phyloP scores from a whole-genome alignment of 768 basidiomycete species.

The Trametes punicea region DNA sequence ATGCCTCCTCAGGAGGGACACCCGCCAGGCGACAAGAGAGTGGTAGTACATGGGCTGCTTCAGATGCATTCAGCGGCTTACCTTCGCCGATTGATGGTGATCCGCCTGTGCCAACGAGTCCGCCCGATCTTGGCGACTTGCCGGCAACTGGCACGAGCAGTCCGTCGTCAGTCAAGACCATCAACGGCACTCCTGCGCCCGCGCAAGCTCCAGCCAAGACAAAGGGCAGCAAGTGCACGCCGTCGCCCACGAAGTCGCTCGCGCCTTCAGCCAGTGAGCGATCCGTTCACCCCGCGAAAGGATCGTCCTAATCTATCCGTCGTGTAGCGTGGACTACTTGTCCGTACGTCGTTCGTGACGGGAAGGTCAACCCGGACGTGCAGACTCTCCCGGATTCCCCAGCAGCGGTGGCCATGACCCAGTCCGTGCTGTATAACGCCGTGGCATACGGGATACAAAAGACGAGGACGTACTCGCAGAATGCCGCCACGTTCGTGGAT shows the following conservation, averaged over 20 bases:
- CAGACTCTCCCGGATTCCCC: constrained; percentile 38
- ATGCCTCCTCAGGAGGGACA: neutral
- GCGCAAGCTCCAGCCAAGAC: constrained; percentile 28
- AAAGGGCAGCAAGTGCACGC: constrained; percentile 36
- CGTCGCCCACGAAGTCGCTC: constrained; percentile 45
- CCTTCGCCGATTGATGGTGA: constrained; percentile 1
- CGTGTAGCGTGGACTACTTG: constrained; percentile 40
- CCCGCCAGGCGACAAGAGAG: neutral
- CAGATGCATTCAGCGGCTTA: neutral
- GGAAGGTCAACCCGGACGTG: constrained; percentile 54
- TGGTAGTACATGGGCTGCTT: neutral
- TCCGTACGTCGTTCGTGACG: constrained; percentile 48
- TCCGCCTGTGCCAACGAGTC: constrained; percentile 5
- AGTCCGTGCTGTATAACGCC: constrained; percentile 45
- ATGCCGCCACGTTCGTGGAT: constrained; percentile 38
- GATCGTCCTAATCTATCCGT: neutral
- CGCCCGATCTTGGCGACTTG: neutral
- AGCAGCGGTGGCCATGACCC: constrained; percentile 37
- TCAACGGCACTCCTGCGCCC: constrained; percentile 32
- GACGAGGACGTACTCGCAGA: constrained; percentile 35
- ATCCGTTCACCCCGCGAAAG: neutral
- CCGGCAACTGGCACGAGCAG: neutral
- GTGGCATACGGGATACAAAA: constrained; percentile 38
- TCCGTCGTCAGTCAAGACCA: constrained; percentile 14
- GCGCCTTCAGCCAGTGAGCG: constrained; percentile 50